Evolutionary conservation across 2,329 filamentous ascomycete genomes (phyloP), one percentile per base, ranked within the genome.

Genomic region (Nigrospora sphaerica): DNA sequence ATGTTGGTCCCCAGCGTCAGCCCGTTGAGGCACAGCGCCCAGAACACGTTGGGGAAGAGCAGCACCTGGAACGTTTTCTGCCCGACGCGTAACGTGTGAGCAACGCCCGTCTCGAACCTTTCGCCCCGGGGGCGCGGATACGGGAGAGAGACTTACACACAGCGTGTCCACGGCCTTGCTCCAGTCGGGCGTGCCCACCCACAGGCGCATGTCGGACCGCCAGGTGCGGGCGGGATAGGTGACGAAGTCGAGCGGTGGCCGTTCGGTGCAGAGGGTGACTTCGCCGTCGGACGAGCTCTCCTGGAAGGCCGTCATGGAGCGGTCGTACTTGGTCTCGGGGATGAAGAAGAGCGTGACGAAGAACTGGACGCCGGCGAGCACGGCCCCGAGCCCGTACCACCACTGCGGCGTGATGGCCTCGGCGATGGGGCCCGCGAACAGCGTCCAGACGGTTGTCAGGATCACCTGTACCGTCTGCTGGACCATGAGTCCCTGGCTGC

Each of bases 351-450:
- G 49, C 1, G 65, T 62, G 1, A 66, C 42, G 13, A 71, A 14
- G 3, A 68, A 57, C 5, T 63, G 59, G 0, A 61, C 48, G 4
- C 56, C 67, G 1, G 58, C 52, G 1, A 72, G 49, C 1, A 60
- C 61, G 4, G 61, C 64, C 1, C 67, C 68, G 5, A 73, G 57
- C 2, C 62, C 61, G 38, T 73, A 73, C 70, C 70, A 73, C 39
- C 68, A 65, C 3, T 58, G 49, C 0, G 68, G 62, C 0, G 66
- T 67, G 7, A 72, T 68, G 0, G 60, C 64, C 0, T 54, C 63
- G 3, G 68, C 68, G 35, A 73, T 70, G 2, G 67, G 67, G 6
- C 65, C 65, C 2, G 70, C 67, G 37, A 67, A 67, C 0, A 73
- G 57, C 0, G 62, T 57, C 47, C 59, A 67, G 3, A 69, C 54